These are phyloP conservation scores for Mycena alexandri DNA, from an alignment of 768 basidiomycete species.

Conservation along the genomic window DNA sequence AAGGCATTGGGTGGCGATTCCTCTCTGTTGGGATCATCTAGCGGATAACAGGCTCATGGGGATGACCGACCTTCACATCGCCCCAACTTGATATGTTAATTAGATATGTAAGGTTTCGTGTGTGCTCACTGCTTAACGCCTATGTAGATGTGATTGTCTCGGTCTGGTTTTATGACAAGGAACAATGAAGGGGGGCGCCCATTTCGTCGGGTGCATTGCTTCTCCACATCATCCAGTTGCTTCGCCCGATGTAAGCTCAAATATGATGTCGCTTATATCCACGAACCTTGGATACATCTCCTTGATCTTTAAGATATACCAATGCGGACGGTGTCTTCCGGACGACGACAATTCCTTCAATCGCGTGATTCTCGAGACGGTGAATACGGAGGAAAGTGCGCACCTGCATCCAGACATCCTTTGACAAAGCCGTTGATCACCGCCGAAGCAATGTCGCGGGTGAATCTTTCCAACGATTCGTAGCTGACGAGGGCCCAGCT, in stretches of 20 bases:
- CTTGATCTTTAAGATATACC: not conserved
- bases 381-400: not conserved
- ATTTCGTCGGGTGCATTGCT: constrained; percentile 53
- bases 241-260: not conserved
- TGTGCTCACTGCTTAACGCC: constrained; percentile 80
- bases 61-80: too few species aligned
- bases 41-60: not conserved
- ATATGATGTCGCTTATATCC: not conserved
- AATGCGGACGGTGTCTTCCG: not conserved
- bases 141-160: constrained; percentile 77
- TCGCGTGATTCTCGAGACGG: too few species aligned
- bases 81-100: too few species aligned
- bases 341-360: constrained; percentile 4
- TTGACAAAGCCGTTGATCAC: constrained; percentile 65
- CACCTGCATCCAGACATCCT: constrained; percentile 68
- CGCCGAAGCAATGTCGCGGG: constrained; percentile 55
- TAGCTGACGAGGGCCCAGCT: constrained; percentile 76
- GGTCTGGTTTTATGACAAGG: constrained; percentile 78
- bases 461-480: constrained; percentile 70
- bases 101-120: too few species aligned
- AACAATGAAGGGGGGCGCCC: constrained; percentile 65
- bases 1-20: constrained; percentile 84
- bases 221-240: constrained; percentile 65
- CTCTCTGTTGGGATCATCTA: constrained; percentile 55
- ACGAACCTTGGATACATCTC: not conserved